These are phyloP conservation scores for Tremella mesenterica DNA, from an alignment of 768 basidiomycete species.

Conservation along the genomic window DNA sequence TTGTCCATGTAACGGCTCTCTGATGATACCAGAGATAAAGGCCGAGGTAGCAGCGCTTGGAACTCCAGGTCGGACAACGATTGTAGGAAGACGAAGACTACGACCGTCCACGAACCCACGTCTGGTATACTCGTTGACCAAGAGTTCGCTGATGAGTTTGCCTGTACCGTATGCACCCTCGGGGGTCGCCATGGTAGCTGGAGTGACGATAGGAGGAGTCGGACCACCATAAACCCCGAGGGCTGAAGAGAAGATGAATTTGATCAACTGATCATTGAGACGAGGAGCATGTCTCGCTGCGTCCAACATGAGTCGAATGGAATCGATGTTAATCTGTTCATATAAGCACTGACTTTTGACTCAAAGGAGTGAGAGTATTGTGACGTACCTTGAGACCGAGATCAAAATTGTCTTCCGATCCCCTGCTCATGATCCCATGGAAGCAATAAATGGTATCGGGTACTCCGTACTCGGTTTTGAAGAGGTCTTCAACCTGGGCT, in stretches of 20 bases:
- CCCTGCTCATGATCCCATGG: conserved; percentile 44
- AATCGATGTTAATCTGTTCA: conserved; percentile 52
- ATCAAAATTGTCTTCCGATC: conserved; percentile 44
- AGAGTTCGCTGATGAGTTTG: conserved; percentile 53
- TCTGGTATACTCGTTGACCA: conserved; percentile 56
- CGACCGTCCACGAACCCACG: conserved; percentile 56
- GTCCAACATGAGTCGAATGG: conserved; percentile 48
- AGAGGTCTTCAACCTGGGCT: conserved; percentile 33
- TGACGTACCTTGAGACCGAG: conserved; percentile 39
- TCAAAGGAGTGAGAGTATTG: neutral
- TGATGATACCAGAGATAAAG: conserved; percentile 56
- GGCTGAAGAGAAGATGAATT: conserved; percentile 56
- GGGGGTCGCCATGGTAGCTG: conserved; percentile 52
- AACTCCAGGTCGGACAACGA: conserved; percentile 53
- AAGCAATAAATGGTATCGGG: conserved; percentile 44
- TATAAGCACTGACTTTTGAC: neutral
- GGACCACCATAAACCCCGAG: conserved; percentile 59
- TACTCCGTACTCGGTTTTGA: conserved; percentile 37
- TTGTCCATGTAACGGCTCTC: conserved; percentile 54
- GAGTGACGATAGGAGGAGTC: conserved; percentile 46
- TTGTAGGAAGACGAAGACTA: conserved; percentile 56
- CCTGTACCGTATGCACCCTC: conserved; percentile 54
- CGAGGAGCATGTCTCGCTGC: conserved; percentile 27
- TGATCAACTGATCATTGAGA: conserved; percentile 41
- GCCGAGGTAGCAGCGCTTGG: conserved; percentile 54